Percentiles rank a stretch among this genome's conserved stretches.
These are phyloP conservation scores for Astrephomene gubernaculifera DNA, from an alignment of 139 green algal species.

Conservation along the genomic window DNA sequence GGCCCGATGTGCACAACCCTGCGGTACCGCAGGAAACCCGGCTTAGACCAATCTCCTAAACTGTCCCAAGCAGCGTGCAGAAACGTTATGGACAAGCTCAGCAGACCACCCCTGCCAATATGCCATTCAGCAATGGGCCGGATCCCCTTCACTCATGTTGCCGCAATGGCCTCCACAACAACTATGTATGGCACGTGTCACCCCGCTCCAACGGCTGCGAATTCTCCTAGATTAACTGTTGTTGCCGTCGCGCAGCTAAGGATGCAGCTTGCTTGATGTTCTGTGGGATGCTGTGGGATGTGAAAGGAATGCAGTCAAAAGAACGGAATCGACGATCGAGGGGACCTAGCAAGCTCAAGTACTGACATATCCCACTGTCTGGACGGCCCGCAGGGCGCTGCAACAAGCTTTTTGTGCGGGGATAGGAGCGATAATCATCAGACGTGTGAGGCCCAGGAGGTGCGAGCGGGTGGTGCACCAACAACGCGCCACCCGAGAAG, in stretches of 20 bases:
- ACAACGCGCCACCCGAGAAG: background rate
- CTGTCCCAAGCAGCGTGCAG: too few species aligned
- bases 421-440: background rate
- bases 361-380: background rate
- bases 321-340: background rate
- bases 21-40: too few species aligned
- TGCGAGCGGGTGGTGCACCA: too few species aligned
- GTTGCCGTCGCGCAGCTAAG: background rate
- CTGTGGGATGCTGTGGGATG: background rate
- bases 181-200: background rate
- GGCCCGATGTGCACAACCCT: too few species aligned
- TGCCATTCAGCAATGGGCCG: background rate
- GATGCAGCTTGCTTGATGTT: background rate
- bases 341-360: background rate
- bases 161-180: background rate
- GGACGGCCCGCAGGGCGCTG: background rate
- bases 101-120: background rate
- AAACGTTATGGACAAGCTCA: background rate
- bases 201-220: background rate
- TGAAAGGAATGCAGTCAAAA: background rate
- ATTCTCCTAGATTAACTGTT: background rate
- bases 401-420: background rate
- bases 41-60: too few species aligned
- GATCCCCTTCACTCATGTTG: background rate
- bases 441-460: background rate